Conservation (phyloP, 495 filamentous ascomycete genomes). For the Penicillium pulvis region DNA sequence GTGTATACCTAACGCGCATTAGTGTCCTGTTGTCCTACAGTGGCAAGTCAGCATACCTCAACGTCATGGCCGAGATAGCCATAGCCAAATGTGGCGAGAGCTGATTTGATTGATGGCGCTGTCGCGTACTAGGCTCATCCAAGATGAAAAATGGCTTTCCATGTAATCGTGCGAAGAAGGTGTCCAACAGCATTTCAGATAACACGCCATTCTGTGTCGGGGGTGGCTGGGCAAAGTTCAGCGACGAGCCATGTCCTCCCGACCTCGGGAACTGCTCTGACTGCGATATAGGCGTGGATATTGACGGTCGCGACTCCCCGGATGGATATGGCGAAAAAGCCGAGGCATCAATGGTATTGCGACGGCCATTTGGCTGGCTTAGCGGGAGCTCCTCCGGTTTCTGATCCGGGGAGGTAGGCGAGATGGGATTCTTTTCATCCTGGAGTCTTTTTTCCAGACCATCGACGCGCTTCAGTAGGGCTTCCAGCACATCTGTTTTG, state of each 20-base stretch:
- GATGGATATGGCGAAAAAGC: constrained; percentile 20
- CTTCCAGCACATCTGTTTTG: constrained; percentile 86
- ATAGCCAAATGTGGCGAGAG: constrained; percentile 63
- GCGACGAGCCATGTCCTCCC: constrained; percentile 9
- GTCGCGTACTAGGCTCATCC: constrained; percentile 69
- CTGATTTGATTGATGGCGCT: constrained; percentile 65
- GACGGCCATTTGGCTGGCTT: constrained; percentile 15
- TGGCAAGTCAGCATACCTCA: constrained; percentile 51
- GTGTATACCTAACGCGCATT: constrained; percentile 54
- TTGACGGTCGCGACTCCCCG: constrained; percentile 11
- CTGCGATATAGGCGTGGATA: constrained; percentile 14
- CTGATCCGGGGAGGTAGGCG: constrained; percentile 41
- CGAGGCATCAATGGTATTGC: constrained; percentile 27
- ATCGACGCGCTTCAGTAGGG: constrained; percentile 79
- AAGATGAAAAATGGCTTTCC: constrained; percentile 78
- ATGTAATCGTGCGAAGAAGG: constrained; percentile 75
- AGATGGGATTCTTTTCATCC: constrained; percentile 59
- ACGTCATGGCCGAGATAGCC: constrained; percentile 73
- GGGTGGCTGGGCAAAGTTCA: constrained; percentile 26
- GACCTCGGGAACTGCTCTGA: constrained; percentile 18
- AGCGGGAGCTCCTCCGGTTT: constrained; percentile 19
- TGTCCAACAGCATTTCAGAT: constrained; percentile 66
- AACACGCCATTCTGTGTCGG: constrained; percentile 37
- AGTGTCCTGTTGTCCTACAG: constrained; percentile 5
- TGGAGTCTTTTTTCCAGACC: constrained; percentile 79